A percentile compares a stretch with the other conserved stretches of the same genome.
phyloP scores from a whole-genome alignment of 2,329 filamentous ascomycete genomes.

The Cercospora sp. region DNA sequence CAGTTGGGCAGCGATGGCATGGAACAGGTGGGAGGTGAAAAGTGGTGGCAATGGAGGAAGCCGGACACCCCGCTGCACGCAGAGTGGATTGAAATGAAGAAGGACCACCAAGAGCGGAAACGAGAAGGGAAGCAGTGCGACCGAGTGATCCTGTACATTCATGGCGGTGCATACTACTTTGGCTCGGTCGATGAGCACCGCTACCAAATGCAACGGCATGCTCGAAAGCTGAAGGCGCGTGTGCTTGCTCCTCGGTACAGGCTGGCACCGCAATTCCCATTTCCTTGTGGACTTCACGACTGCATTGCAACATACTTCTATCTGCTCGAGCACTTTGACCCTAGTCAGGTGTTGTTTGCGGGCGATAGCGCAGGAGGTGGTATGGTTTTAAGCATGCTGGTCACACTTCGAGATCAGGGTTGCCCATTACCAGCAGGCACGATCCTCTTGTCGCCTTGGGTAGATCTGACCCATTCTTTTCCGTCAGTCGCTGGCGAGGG shows the following conservation, averaged over 20 bases:
- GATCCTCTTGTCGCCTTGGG: constrained; percentile 91
- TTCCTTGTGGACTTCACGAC: constrained; percentile 89
- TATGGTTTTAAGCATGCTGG: constrained; percentile 78
- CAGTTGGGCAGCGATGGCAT: constrained; percentile 80
- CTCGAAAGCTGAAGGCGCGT: constrained; percentile 85
- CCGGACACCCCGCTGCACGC: constrained; percentile 67
- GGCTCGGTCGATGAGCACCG: constrained; percentile 94
- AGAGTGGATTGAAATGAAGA: constrained; percentile 96
- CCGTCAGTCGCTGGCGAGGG: constrained; percentile 77
- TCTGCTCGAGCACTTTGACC: constrained; percentile 72
- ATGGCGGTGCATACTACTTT: constrained; percentile 94
- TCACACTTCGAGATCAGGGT: constrained; percentile 77
- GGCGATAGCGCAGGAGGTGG: constrained; percentile 94
- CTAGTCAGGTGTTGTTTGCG: constrained; percentile 79
- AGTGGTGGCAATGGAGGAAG: constrained; percentile 88
- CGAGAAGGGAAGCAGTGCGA: constrained; percentile 57
- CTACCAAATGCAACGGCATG: constrained; percentile 97
- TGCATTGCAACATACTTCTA: constrained; percentile 86
- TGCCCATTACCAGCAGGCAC: constrained; percentile 85
- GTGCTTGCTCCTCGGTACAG: constrained; percentile 85
- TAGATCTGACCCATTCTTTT: constrained; percentile 92
- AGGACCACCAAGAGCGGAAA: constrained; percentile 72
- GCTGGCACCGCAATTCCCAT: constrained; percentile 89
- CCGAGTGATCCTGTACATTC: constrained; percentile 88
- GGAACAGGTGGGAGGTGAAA: constrained; percentile 72